Percentiles rank a stretch among this genome's conserved stretches.
These are phyloP conservation scores for Sugiyamaella xylanicola DNA, from an alignment of 1,139 yeast genomes.

Conservation along the genomic window DNA sequence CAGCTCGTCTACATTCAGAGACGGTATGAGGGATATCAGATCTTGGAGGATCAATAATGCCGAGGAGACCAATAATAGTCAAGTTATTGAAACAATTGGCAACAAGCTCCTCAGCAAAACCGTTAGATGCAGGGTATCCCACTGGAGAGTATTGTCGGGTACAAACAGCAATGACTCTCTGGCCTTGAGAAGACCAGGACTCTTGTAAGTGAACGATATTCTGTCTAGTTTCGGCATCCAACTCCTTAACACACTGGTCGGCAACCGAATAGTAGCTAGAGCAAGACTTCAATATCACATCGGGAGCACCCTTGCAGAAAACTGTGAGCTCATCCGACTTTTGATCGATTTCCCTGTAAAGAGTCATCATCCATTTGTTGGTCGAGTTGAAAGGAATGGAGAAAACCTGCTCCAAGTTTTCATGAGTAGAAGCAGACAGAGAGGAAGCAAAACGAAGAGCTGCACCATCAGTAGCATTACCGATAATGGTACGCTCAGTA, in stretches of 20 bases:
- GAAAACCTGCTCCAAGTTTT: conserved; percentile 14
- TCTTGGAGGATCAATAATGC: conserved; percentile 57
- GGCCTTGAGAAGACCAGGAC: conserved; percentile 49
- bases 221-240: conserved; percentile 28
- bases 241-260: conserved; percentile 25
- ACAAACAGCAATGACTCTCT: conserved; percentile 51
- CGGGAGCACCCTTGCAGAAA: conserved; percentile 56
- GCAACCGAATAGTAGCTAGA: conserved; percentile 33
- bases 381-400: conserved; percentile 48
- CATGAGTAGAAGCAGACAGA: conserved; percentile 16
- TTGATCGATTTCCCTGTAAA: conserved; percentile 28
- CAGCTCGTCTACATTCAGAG: conserved; percentile 49
- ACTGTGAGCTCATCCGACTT: conserved; percentile 26
- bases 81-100: conserved; percentile 27
- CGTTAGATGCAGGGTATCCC: conserved; percentile 30
- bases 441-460: conserved; percentile 46
- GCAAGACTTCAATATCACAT: conserved; percentile 47
- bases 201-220: conserved; percentile 42
- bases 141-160: conserved; percentile 33
- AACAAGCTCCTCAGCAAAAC: conserved; percentile 27
- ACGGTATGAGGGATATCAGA: conserved; percentile 49
- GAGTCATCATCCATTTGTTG: conserved; percentile 50
- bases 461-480: conserved; percentile 57
- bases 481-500: conserved; percentile 42
- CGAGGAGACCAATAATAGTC: conserved; percentile 50